Evolutionary conservation across 495 filamentous ascomycete species (phyloP).

Genomic region (Hypoxylon crocopeplum): DNA sequence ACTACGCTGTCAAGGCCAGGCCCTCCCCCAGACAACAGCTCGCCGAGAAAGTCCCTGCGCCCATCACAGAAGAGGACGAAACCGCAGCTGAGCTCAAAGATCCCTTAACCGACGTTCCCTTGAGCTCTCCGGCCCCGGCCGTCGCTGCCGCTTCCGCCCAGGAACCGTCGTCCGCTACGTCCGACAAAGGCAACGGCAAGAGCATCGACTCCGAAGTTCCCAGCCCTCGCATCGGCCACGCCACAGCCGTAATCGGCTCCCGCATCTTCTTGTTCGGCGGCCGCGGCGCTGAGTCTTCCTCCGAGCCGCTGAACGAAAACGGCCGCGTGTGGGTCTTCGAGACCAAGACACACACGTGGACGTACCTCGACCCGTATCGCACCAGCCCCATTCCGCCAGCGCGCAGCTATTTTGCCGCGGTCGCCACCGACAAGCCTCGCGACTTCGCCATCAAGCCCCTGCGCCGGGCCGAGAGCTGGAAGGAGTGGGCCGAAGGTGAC

Average conservation of each 20-base stretch:
- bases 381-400: slow-evolving; percentile 49
- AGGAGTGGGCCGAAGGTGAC: slow-evolving; percentile 53
- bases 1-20: slow-evolving; percentile 59
- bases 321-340: slow-evolving; percentile 72
- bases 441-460: slow-evolving; percentile 41
- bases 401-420: slow-evolving; percentile 56
- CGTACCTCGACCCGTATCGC: slow-evolving; percentile 57
- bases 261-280: slow-evolving; percentile 72
- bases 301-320: slow-evolving; percentile 61
- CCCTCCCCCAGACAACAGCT: slow-evolving; percentile 21
- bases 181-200: slow-evolving; percentile 43
- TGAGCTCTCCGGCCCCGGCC: slow-evolving; percentile 19
- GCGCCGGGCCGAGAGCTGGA: slow-evolving; percentile 42
- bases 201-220: slow-evolving; percentile 49
- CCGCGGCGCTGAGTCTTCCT: slow-evolving; percentile 48
- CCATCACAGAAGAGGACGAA: slow-evolving; percentile 50
- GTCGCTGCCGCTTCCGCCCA: not conserved
- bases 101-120: slow-evolving; percentile 33
- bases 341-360: slow-evolving; percentile 63
- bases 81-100: slow-evolving; percentile 37
- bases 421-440: slow-evolving; percentile 55
- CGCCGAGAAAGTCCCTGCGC: slow-evolving; percentile 24
- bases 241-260: slow-evolving; percentile 63
- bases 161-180: slow-evolving; percentile 9
- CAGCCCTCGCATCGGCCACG: slow-evolving; percentile 61